phyloP scores from a whole-genome alignment of 441 rosid genomes.

The Macaranga tanarius region DNA sequence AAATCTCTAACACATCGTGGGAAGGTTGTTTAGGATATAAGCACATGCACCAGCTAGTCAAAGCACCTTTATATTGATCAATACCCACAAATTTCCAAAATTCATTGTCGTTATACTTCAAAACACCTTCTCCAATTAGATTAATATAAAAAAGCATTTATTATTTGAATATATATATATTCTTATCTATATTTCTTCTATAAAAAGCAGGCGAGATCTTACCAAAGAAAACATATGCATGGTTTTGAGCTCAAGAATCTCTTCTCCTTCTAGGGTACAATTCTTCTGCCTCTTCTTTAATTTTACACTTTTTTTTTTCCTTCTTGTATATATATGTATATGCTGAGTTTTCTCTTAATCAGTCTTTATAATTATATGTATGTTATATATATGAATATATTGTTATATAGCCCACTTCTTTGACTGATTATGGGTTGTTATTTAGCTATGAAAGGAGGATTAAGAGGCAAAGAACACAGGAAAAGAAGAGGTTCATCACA shows the following conservation, averaged over 20 bases:
- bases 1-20: not conserved
- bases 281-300: not conserved
- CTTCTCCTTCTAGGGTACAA: not conserved
- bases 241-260: not conserved
- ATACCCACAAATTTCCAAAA: too few relatives aligned
- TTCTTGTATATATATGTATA: too few relatives aligned
- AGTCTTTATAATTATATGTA: too few relatives aligned
- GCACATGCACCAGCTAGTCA: not conserved
- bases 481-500: not conserved
- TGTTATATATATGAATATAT: too few relatives aligned
- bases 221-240: not conserved
- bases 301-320: not conserved
- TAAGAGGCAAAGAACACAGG: not conserved
- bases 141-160: not conserved
- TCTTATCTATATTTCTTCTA: not conserved
- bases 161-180: not conserved
- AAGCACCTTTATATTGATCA: not conserved
- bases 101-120: not conserved
- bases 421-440: too few relatives aligned
- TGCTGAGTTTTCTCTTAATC: too few relatives aligned
- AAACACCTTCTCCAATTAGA: not conserved
- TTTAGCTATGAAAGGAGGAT: not conserved
- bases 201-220: not conserved
- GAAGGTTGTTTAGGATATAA: not conserved
- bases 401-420: too few relatives aligned